Conservation (phyloP, 192 early-diverging fungal species). For the Rhizophagus sp. region DNA sequence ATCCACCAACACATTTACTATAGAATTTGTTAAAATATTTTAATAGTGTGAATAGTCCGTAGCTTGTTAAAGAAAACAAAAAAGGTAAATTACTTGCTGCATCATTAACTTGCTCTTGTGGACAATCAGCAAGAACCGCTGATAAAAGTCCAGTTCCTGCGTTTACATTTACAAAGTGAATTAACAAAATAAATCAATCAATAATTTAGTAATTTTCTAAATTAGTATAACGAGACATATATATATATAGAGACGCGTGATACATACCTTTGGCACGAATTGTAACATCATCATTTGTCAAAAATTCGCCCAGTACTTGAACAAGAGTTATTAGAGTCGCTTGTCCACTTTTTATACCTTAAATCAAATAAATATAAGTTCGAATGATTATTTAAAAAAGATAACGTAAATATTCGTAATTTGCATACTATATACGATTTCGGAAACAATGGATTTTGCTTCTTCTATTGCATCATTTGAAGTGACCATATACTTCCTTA, state of each 20-base stretch:
- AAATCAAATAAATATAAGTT: background rate
- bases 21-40: background rate
- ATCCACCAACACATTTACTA: slow-evolving; percentile 65
- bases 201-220: too few relatives aligned
- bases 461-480: slow-evolving; percentile 13
- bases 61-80: background rate
- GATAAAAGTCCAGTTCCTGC: slow-evolving; percentile 68
- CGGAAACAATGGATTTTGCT: background rate
- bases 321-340: slow-evolving; percentile 74
- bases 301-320: slow-evolving; percentile 69
- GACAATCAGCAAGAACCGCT: slow-evolving; percentile 51
- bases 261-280: slow-evolving; percentile 79
- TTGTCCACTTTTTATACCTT: slow-evolving; percentile 51
- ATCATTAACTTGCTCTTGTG: slow-evolving; percentile 50
- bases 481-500: slow-evolving; percentile 26
- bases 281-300: slow-evolving; percentile 83
- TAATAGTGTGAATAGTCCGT: slow-evolving; percentile 19
- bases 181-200: background rate
- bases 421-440: slow-evolving; percentile 3
- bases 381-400: background rate
- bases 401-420: background rate
- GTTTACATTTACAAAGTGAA: too few relatives aligned
- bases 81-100: slow-evolving; percentile 47
- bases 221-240: slow-evolving; percentile 5
- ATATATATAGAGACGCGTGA: too few relatives aligned